Conservation (phyloP, 805 yeast species). For the Candida koratica region DNA sequence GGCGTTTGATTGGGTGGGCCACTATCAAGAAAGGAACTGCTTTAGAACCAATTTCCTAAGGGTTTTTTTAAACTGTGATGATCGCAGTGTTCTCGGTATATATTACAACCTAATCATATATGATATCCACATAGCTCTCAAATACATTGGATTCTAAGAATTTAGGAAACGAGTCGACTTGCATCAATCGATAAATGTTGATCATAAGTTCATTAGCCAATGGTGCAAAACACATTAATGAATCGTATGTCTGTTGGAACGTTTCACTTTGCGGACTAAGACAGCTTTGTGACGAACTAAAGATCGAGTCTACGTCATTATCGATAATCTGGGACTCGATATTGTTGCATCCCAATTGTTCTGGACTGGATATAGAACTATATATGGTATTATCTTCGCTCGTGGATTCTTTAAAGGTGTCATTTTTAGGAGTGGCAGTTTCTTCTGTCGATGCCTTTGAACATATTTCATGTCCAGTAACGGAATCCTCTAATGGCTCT, state of each 20-base stretch:
- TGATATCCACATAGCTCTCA: conserved; percentile 5
- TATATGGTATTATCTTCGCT: neutral
- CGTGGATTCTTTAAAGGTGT: neutral
- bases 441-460: neutral
- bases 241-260: conserved; percentile 11
- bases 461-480: neutral
- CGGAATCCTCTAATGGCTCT: neutral
- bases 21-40: conserved; percentile 92
- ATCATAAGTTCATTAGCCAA: conserved; percentile 47
- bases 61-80: no score
- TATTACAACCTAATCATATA: neutral
- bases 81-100: no score
- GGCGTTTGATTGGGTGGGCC: conserved; percentile 99
- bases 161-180: conserved; percentile 69
- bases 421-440: neutral
- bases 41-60: conserved; percentile 63
- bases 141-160: conserved; percentile 36
- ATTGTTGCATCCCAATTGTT: conserved; percentile 2
- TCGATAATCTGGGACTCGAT: conserved; percentile 3
- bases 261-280: conserved; percentile 13
- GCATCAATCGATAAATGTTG: conserved; percentile 58
- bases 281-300: neutral
- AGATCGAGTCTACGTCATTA: conserved; percentile 1
- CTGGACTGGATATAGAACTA: neutral
- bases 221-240: conserved; percentile 20